A percentile compares a stretch with the other conserved stretches of the same genome.
These are phyloP conservation scores for Chrysosporium keratinophilum DNA, from an alignment of 2,329 filamentous ascomycete genomes.

Conservation along the genomic window DNA sequence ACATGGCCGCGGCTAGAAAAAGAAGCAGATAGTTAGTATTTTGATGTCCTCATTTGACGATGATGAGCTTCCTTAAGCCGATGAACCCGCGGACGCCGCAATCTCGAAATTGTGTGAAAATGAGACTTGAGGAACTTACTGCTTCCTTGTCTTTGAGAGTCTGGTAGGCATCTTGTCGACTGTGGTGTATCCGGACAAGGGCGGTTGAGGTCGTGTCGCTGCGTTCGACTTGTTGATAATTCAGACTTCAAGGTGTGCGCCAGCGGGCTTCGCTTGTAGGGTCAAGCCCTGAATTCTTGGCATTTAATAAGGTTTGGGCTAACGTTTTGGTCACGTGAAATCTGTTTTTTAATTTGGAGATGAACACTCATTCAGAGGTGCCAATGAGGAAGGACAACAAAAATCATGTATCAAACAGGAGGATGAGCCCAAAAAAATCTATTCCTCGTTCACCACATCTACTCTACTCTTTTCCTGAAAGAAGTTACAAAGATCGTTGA, in stretches of 20 bases:
- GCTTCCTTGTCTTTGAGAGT: constrained; percentile 42
- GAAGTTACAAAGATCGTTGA: constrained; percentile 7
- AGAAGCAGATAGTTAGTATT: constrained; percentile 8
- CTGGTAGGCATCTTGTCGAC: constrained; percentile 43
- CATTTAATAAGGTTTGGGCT: not conserved
- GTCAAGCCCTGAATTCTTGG: constrained; percentile 13
- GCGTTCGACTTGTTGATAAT: constrained; percentile 19
- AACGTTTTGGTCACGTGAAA: not conserved
- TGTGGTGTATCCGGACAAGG: constrained; percentile 33
- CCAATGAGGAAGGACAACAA: no score
- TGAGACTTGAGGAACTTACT: constrained; percentile 30
- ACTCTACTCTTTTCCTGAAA: not conserved
- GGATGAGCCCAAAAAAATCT: no score
- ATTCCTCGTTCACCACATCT: not conserved
- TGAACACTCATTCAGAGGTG: no score
- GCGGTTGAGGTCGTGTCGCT: constrained; percentile 29
- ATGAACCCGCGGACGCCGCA: not conserved
- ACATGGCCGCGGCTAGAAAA: constrained; percentile 79
- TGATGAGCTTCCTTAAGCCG: no score
- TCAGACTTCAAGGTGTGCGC: constrained; percentile 15
- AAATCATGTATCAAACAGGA: no score
- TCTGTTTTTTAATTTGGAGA: not conserved
- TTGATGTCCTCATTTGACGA: not conserved
- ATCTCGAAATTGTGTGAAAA: not conserved
- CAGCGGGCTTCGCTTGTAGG: constrained; percentile 13